Conservation (phyloP, 768 basidiomycete genomes). For the Russula olivacea region DNA sequence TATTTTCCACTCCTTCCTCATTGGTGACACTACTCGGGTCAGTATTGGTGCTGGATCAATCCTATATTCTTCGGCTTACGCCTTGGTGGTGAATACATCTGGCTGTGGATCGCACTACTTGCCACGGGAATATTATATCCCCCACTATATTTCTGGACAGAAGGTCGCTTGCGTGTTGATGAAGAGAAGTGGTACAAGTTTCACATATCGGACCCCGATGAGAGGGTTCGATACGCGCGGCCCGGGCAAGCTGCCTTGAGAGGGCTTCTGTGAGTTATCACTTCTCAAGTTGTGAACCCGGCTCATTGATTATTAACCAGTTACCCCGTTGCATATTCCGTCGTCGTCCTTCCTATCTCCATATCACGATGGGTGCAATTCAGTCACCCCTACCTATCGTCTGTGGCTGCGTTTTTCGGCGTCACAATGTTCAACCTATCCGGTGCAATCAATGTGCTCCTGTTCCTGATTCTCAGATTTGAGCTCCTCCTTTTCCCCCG, state of each 20-base stretch:
- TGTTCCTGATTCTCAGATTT: constrained; percentile 36
- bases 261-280: constrained; percentile 30
- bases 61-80: constrained; percentile 30
- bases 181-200: constrained; percentile 30
- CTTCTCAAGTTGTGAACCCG: not conserved
- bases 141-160: constrained; percentile 36
- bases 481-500: constrained; percentile 32
- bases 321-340: constrained; percentile 38
- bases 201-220: constrained; percentile 17
- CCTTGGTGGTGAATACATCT: constrained; percentile 41
- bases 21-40: constrained; percentile 8
- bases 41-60: constrained; percentile 44
- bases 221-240: constrained; percentile 6
- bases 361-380: constrained; percentile 39
- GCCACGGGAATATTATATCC: constrained; percentile 34
- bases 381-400: constrained; percentile 22
- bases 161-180: constrained; percentile 34
- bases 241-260: constrained; percentile 8
- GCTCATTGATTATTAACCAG: not conserved
- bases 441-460: constrained; percentile 37
- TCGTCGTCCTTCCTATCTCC: constrained; percentile 38
- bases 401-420: constrained; percentile 34
- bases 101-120: constrained; percentile 41
- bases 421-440: constrained; percentile 35
- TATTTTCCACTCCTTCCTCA: not conserved